These are phyloP conservation scores for Ceratobasidium theobromae DNA, from an alignment of 1,284 basidiomycete species.

Conservation along the genomic window DNA sequence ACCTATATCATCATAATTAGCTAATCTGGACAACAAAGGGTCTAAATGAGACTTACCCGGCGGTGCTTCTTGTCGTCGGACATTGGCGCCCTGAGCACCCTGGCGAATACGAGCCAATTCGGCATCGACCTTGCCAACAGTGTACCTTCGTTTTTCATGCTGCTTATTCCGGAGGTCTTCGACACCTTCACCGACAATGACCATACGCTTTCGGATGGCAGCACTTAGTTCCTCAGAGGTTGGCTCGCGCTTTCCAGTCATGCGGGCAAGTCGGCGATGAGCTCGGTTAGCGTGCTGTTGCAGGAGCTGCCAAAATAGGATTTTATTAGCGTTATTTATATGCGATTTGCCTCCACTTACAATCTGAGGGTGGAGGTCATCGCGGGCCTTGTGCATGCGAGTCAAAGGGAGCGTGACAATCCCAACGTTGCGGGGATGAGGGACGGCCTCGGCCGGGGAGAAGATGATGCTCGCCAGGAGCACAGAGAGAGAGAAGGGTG, in stretches of 20 bases:
- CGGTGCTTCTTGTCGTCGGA: slow-evolving; percentile 10
- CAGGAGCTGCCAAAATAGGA: no score
- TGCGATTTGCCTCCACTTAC: slow-evolving; percentile 48
- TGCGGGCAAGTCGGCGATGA: slow-evolving; percentile 64
- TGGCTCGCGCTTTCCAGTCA: slow-evolving; percentile 56
- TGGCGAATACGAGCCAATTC: slow-evolving; percentile 17
- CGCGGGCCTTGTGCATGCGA: slow-evolving; percentile 48
- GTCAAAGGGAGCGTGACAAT: slow-evolving; percentile 60
- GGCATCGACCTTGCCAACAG: slow-evolving; percentile 24
- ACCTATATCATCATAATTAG: not conserved
- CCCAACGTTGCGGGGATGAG: slow-evolving; percentile 42
- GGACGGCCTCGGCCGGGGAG: slow-evolving; percentile 18
- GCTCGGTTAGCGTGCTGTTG: slow-evolving; percentile 73
- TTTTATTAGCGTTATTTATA: not conserved
- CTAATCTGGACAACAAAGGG: not conserved
- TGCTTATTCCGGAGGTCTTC: slow-evolving; percentile 16
- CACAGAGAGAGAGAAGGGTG: slow-evolving; percentile 20
- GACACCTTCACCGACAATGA: slow-evolving; percentile 43
- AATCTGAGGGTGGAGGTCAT: slow-evolving; percentile 60
- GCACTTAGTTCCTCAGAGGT: slow-evolving; percentile 55
- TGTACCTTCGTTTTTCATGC: slow-evolving; percentile 26
- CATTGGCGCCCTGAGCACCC: not conserved
- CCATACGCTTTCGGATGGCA: slow-evolving; percentile 58
- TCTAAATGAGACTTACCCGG: slow-evolving; percentile 4
- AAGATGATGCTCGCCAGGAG: slow-evolving; percentile 31